Conservation (phyloP, 257 asterid genomes). For the Nicotiana tabacum region DNA sequence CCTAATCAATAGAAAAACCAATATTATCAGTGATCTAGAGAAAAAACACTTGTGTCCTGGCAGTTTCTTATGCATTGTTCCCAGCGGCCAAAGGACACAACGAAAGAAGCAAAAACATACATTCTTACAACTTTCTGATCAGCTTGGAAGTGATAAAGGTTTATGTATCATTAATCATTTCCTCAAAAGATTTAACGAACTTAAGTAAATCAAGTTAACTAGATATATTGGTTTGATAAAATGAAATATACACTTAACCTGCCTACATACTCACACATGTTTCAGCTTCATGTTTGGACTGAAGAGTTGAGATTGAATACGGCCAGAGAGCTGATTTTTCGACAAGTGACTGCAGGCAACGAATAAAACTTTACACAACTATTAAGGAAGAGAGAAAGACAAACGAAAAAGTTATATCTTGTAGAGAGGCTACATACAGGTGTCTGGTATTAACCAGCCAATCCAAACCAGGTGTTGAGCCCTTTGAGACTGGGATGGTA, state of each 20-base stretch:
- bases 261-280: slow-evolving; percentile 59
- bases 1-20: slow-evolving; percentile 29
- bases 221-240: background rate
- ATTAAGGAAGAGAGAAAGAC: background rate
- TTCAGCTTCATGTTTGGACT: slow-evolving; percentile 54
- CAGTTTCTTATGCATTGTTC: background rate
- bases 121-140: background rate
- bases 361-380: background rate
- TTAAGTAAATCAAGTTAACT: background rate
- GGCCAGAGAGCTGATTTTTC: slow-evolving; percentile 63
- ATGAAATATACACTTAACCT: background rate
- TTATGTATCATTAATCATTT: background rate
- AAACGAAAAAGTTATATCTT: background rate
- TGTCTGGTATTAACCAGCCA: slow-evolving; percentile 53
- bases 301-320: slow-evolving; percentile 53
- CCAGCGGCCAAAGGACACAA: background rate
- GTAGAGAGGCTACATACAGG: slow-evolving; percentile 43
- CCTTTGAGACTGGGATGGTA: slow-evolving; percentile 61
- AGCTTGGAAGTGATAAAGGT: slow-evolving; percentile 6
- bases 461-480: slow-evolving; percentile 56
- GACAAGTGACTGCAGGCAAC: slow-evolving; percentile 65
- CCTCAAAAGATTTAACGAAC: background rate
- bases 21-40: slow-evolving; percentile 7
- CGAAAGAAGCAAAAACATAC: background rate
- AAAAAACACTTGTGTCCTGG: background rate